Conservation (phyloP, 805 yeast species). For the Starmerella stellata region DNA sequence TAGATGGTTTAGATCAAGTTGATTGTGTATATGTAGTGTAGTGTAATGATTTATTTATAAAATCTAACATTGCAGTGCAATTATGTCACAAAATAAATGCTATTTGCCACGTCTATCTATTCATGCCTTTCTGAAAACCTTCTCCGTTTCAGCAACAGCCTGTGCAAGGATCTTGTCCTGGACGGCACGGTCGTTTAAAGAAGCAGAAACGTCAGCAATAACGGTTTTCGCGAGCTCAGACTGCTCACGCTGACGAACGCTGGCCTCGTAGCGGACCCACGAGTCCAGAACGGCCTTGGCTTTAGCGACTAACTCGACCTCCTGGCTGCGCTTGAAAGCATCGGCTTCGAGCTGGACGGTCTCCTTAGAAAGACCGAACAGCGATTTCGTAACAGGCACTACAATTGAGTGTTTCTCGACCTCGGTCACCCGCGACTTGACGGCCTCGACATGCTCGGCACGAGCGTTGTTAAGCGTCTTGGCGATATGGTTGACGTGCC, state of each 20-base stretch:
- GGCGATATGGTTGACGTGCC: slow-evolving; percentile 63
- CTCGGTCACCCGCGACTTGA: slow-evolving; percentile 73
- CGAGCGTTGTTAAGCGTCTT: slow-evolving; percentile 74
- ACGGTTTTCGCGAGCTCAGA: slow-evolving; percentile 74
- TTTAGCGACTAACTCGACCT: slow-evolving; percentile 68
- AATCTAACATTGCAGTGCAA: too few species aligned
- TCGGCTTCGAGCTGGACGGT: slow-evolving; percentile 91
- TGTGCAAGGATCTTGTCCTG: slow-evolving; percentile 83
- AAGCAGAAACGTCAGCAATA: slow-evolving; percentile 72
- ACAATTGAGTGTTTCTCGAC: slow-evolving; percentile 84
- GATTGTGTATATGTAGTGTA: too few species aligned
- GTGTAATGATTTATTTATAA: too few species aligned
- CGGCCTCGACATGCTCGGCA: slow-evolving; percentile 78
- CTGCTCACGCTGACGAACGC: slow-evolving; percentile 92
- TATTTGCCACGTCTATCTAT: background rate
- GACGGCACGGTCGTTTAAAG: slow-evolving; percentile 71
- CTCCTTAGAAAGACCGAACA: slow-evolving; percentile 89
- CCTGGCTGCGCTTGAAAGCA: slow-evolving; percentile 82
- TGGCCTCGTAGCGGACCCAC: slow-evolving; percentile 96
- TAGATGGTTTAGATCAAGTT: too few species aligned
- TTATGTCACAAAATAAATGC: too few species aligned
- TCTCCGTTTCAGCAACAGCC: slow-evolving; percentile 83
- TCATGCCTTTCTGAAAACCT: slow-evolving; percentile 33
- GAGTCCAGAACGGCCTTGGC: slow-evolving; percentile 93
- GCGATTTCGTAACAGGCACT: slow-evolving; percentile 73